Conservation (phyloP, 2,329 filamentous ascomycete genomes). For the Fusarium nurragi region DNA sequence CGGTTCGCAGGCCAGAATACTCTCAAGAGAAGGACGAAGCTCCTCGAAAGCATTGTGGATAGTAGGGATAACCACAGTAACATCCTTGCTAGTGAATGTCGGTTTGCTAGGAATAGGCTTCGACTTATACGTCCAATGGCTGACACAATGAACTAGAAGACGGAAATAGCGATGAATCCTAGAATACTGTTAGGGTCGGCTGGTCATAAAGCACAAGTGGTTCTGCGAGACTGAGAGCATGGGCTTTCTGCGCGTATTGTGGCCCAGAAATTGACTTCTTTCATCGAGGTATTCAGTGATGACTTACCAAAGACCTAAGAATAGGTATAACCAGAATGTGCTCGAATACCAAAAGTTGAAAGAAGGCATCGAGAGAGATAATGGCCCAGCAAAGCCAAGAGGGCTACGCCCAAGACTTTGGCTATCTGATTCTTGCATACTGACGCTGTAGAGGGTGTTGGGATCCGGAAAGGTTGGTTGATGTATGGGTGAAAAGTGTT, state of each 20-base stretch:
- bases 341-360: slow-evolving; percentile 54
- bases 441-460: slow-evolving; percentile 22
- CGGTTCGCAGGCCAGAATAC: slow-evolving; percentile 76
- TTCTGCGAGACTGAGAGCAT: not conserved
- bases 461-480: slow-evolving; percentile 27
- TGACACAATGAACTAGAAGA: slow-evolving; percentile 83
- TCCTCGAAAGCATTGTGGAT: slow-evolving; percentile 89
- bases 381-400: slow-evolving; percentile 28
- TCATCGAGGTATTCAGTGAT: not conserved
- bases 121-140: slow-evolving; percentile 88
- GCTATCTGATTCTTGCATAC: slow-evolving; percentile 36
- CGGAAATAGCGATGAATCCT: slow-evolving; percentile 91
- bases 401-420: slow-evolving; percentile 23
- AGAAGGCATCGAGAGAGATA: slow-evolving; percentile 36
- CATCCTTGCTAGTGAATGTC: slow-evolving; percentile 81
- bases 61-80: slow-evolving; percentile 93
- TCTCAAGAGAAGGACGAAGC: slow-evolving; percentile 81
- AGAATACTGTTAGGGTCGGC: slow-evolving; percentile 31
- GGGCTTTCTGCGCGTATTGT: not conserved
- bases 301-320: slow-evolving; percentile 59
- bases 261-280: not conserved
- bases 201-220: not conserved
- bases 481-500: slow-evolving; percentile 27
- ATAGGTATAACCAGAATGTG: slow-evolving; percentile 58
- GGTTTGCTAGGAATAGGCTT: slow-evolving; percentile 84